These are phyloP conservation scores for Pyrenopolyporus hunteri DNA, from an alignment of 495 filamentous ascomycete genomes.

Conservation along the genomic window DNA sequence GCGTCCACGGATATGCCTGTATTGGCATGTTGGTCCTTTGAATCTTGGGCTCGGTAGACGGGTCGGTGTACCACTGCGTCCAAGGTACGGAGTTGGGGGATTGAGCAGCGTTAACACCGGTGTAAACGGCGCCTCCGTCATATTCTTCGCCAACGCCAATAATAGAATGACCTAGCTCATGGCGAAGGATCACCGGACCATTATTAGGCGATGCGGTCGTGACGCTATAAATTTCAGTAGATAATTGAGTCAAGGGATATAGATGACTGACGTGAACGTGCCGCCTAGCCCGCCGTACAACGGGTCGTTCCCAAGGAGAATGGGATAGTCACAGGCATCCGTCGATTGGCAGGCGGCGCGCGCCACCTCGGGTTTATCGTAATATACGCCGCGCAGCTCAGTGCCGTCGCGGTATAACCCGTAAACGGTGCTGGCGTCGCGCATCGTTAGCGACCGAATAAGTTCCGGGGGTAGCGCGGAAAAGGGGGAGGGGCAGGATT, in stretches of 20 bases:
- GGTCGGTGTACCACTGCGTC: constrained; percentile 35
- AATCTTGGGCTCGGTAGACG: constrained; percentile 24
- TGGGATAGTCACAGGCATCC: constrained; percentile 37
- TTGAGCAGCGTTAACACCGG: constrained; percentile 32
- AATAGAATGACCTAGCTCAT: constrained; percentile 39
- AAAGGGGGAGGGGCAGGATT: background rate
- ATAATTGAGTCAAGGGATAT: background rate
- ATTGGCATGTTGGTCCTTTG: constrained; percentile 38
- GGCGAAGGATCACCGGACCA: constrained; percentile 36
- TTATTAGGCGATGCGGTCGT: constrained; percentile 33
- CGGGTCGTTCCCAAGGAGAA: constrained; percentile 37
- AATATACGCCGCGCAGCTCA: constrained; percentile 37
- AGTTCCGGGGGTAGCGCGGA: background rate
- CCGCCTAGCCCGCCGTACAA: constrained; percentile 38
- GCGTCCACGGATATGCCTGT: constrained; percentile 39
- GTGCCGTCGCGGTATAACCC: constrained; percentile 38
- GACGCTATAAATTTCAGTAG: constrained; percentile 24
- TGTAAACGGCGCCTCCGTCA: constrained; percentile 29
- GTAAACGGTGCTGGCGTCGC: constrained; percentile 31
- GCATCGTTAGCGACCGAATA: background rate
- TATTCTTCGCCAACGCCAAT: constrained; percentile 40
- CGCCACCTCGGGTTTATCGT: constrained; percentile 37
- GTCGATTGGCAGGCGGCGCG: constrained; percentile 37
- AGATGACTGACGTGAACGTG: constrained; percentile 28
- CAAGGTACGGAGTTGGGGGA: constrained; percentile 26